Base-by-base conservation (phyloP, 208 protist genomes). In the Trypanosoma cruzi region DNA sequence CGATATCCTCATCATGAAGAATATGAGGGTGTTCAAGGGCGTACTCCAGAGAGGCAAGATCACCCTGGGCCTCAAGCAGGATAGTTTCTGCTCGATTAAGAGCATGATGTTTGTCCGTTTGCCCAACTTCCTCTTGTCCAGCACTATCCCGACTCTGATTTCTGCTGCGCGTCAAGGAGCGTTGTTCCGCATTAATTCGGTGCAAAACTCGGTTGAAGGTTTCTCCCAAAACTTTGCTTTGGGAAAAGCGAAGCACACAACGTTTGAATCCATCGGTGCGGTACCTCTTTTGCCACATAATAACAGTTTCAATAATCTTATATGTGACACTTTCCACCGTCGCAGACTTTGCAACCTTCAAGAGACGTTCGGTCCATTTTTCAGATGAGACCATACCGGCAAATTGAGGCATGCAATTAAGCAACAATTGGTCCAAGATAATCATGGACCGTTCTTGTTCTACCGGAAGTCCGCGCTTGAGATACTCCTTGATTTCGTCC, bases 1-100 rank as follows among this genome's bases (percentile, higher is more conserved):
- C 89, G 42, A 97, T 89, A n/a, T 90, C 85, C 34, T 75, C 82
- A 69, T 94, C 88, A 20, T 87, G 72, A 42, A 97, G 73, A 65
- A 97, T 81, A 28, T 94, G 70, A 13, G 92, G 92, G 64, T 94
- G 82, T 71, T 95, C 85, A 44, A 97, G 78, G 11, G 82, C 76
- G 66, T 97, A 97, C 79, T 97, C 92, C 11, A 97, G 82, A 2
- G 88, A 94, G 22, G 84, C 87, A 29, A 97, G 70, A 68, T 97
- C 92, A 18, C 89, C 87, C 75, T 97, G 92, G 57, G 75, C 85
- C 69, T 92, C 63, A 60, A 95, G 73, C 49, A 97, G 54, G 26
- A 97, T 55, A 7, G 89, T 84, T 22, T 97, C 89, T 57, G 84
- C 75, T 22, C 84, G 80, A 58, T 85, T 80, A 22, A 94, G 70